These are phyloP conservation scores for Floccularia luteovirens DNA, from an alignment of 768 basidiomycete genomes.

Conservation along the genomic window DNA sequence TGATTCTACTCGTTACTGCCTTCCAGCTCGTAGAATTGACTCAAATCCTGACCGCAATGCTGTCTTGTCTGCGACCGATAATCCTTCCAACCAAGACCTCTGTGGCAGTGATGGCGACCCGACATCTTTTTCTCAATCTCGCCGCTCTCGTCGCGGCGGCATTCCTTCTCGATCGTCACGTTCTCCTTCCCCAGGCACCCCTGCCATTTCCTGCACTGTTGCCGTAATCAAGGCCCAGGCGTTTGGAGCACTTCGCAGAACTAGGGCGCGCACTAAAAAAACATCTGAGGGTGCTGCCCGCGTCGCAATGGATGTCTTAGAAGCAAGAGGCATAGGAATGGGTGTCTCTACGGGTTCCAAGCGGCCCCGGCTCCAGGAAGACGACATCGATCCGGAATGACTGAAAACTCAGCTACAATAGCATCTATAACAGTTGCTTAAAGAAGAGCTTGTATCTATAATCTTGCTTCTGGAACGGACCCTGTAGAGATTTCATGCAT, in stretches of 20 bases:
- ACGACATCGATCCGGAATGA: constrained; percentile 30
- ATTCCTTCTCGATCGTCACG: constrained; percentile 39
- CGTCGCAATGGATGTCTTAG: constrained; percentile 75
- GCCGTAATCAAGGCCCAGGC: constrained; percentile 90
- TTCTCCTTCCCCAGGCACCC: constrained; percentile 36
- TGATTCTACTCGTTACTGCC: constrained; percentile 56
- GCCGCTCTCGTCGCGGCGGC: constrained; percentile 39
- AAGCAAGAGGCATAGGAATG: constrained; percentile 67
- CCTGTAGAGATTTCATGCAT: too few relatives aligned
- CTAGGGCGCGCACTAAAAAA: constrained; percentile 67
- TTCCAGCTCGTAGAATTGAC: constrained; percentile 39
- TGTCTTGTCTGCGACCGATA: constrained; percentile 44
- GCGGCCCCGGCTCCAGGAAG: constrained; percentile 49
- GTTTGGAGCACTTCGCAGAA: constrained; percentile 77
- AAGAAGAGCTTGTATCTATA: too few relatives aligned
- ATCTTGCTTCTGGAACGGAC: too few relatives aligned
- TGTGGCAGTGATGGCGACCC: constrained; percentile 53
- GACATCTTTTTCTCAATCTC: constrained; percentile 30
- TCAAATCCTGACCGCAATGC: constrained; percentile 37
- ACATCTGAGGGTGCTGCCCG: constrained; percentile 62
- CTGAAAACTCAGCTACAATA: constrained; percentile 7
- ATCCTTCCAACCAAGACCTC: constrained; percentile 41
- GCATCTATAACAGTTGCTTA: neutral
- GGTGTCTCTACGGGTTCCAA: constrained; percentile 28
- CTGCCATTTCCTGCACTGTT: constrained; percentile 66